These are phyloP conservation scores for Diphasiastrum complanatum DNA, from an alignment of 83 land plant species.

Conservation along the genomic window DNA sequence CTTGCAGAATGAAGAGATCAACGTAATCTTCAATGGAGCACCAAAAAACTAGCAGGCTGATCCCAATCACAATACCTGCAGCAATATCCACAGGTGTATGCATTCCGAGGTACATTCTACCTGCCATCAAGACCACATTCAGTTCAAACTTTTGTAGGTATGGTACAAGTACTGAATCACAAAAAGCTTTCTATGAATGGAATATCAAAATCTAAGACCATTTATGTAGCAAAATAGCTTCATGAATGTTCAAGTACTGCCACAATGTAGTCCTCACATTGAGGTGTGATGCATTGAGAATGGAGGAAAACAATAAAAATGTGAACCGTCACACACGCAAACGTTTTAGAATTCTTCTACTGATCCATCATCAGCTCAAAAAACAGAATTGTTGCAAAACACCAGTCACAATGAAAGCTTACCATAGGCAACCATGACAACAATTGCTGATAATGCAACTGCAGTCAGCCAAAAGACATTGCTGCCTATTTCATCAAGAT, in stretches of 20 bases:
- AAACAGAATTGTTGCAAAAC: background rate
- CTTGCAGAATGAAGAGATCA: slow-evolving; percentile 62
- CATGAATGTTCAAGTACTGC: too few relatives aligned
- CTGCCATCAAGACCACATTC: slow-evolving; percentile 33
- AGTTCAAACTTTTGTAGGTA: background rate
- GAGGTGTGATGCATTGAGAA: too few relatives aligned
- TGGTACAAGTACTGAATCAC: background rate
- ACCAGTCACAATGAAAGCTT: background rate
- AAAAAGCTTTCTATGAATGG: background rate
- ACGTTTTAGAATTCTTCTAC: background rate
- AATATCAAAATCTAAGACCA: background rate
- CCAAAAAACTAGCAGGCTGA: slow-evolving; percentile 58
- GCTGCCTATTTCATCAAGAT: background rate
- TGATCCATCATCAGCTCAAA: background rate
- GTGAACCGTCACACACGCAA: too few relatives aligned
- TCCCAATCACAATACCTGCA: slow-evolving; percentile 62
- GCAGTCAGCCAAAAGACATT: background rate
- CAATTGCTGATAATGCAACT: slow-evolving; percentile 5
- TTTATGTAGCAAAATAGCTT: too few relatives aligned
- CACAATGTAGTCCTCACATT: too few relatives aligned
- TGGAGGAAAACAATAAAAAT: too few relatives aligned
- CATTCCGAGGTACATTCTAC: slow-evolving; percentile 94
- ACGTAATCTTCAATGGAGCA: slow-evolving; percentile 45
- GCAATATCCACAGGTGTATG: slow-evolving; percentile 73
- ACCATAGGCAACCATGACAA: slow-evolving; percentile 17